Conservation (phyloP, 331 rosid genomes). For the Quercus lobata region DNA sequence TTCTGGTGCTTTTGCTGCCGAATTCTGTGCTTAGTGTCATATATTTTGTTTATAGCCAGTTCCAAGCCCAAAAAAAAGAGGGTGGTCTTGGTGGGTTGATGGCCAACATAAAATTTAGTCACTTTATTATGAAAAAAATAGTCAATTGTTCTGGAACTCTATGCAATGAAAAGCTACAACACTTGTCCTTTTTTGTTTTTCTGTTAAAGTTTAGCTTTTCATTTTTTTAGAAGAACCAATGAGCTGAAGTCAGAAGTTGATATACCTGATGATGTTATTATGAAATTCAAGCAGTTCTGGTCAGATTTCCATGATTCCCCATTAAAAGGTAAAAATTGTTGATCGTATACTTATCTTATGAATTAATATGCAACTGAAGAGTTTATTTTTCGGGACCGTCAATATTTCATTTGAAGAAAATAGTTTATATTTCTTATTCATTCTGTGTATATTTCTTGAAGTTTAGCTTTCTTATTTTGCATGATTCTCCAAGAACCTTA, state of each 20-base stretch:
- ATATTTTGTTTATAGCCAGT: no score
- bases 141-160: conserved; percentile 10
- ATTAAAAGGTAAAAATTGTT: conserved; percentile 64
- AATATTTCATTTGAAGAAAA: conserved; percentile 3
- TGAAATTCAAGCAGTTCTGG: conserved; percentile 77
- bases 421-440: not conserved
- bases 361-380: conserved; percentile 7
- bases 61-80: no score
- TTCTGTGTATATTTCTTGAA: not conserved
- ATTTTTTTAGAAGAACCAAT: conserved; percentile 68
- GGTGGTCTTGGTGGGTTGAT: no score
- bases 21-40: not conserved
- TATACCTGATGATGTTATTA: conserved; percentile 57
- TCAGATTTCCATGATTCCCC: conserved; percentile 61
- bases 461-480: not conserved
- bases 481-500: not conserved
- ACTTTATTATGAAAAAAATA: not conserved
- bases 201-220: not conserved
- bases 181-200: not conserved
- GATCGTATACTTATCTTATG: not conserved
- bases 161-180: conserved; percentile 9
- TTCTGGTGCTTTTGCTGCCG: not conserved
- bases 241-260: conserved; percentile 75
- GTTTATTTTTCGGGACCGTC: not conserved
- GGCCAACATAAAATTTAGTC: not conserved